Evolutionary conservation across 805 yeast species (phyloP).

Genomic region (Blastobotrys parvus): DNA sequence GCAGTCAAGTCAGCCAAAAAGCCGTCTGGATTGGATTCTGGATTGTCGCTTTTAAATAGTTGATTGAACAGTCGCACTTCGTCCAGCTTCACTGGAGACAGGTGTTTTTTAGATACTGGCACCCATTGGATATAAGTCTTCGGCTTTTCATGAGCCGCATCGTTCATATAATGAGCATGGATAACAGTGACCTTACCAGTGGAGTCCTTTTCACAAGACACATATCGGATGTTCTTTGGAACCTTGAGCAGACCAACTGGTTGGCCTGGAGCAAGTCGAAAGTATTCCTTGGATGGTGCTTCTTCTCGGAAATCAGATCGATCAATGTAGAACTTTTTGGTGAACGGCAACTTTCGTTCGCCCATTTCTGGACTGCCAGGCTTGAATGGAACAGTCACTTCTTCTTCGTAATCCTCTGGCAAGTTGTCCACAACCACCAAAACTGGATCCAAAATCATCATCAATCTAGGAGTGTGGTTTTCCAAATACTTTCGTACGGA

Average conservation of each 20-base stretch:
- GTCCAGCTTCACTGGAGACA: constrained; percentile 54
- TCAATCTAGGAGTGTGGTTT: constrained; percentile 84
- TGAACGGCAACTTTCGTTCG: constrained; percentile 65
- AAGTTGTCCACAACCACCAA: constrained; percentile 77
- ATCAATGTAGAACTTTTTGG: constrained; percentile 76
- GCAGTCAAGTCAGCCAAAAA: constrained; percentile 76
- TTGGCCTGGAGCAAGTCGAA: constrained; percentile 89
- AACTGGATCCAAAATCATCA: constrained; percentile 86
- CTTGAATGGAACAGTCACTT: constrained; percentile 75
- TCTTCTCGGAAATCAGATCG: constrained; percentile 72
- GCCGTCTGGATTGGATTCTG: constrained; percentile 81
- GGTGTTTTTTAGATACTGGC: constrained; percentile 54
- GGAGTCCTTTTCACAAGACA: constrained; percentile 53
- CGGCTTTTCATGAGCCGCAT: constrained; percentile 59
- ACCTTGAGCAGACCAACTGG: constrained; percentile 92
- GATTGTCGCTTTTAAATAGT: constrained; percentile 86
- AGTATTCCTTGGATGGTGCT: constrained; percentile 58
- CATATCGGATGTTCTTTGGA: constrained; percentile 71
- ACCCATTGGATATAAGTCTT: constrained; percentile 98
- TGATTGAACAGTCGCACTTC: constrained; percentile 86
- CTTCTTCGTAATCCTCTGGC: constrained; percentile 62
- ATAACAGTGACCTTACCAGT: constrained; percentile 60
- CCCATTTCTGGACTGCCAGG: constrained; percentile 78
- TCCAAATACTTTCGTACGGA: constrained; percentile 84
- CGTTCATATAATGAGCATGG: constrained; percentile 73